Percentiles rank a stretch among this genome's conserved stretches.
phyloP scores from a whole-genome alignment of 2,329 filamentous ascomycete genomes.

The Neoarthrinium moseri region DNA sequence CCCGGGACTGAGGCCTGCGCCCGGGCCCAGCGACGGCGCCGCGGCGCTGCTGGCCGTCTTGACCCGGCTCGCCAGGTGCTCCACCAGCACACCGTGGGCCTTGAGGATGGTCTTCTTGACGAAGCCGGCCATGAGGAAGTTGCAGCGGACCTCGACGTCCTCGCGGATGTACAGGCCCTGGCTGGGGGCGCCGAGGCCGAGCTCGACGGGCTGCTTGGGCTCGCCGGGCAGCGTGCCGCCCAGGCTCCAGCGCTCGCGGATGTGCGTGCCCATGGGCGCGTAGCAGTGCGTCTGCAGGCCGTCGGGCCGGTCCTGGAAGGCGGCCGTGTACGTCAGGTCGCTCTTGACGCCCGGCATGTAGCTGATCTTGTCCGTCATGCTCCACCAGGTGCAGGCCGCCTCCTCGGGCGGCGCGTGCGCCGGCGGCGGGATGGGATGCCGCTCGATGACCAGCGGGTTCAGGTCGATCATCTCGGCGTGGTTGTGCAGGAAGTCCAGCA shows the following conservation, averaged over 20 bases:
- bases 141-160: conserved; percentile 81
- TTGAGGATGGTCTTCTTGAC: conserved; percentile 82
- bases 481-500: conserved; percentile 72
- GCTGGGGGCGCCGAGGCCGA: conserved; percentile 63
- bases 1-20: too few relatives aligned
- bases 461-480: conserved; percentile 84
- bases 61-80: conserved; percentile 45
- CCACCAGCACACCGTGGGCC: conserved; percentile 69
- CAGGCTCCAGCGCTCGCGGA: conserved; percentile 75
- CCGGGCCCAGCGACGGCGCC: conserved; percentile 59
- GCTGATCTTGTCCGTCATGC: conserved; percentile 72
- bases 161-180: conserved; percentile 79
- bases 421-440: conserved; percentile 67
- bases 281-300: conserved; percentile 83
- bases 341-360: conserved; percentile 70
- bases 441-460: conserved; percentile 77
- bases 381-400: conserved; percentile 73
- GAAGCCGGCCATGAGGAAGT: conserved; percentile 71
- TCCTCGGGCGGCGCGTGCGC: conserved; percentile 68
- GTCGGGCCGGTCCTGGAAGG: conserved; percentile 71
- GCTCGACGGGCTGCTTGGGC: conserved; percentile 60
- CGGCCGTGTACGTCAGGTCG: conserved; percentile 74
- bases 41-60: conserved; percentile 45
- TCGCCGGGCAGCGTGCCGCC: conserved; percentile 72
- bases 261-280: conserved; percentile 77